phyloP scores from a whole-genome alignment of 306 rosid species.

The Neltuma alba region DNA sequence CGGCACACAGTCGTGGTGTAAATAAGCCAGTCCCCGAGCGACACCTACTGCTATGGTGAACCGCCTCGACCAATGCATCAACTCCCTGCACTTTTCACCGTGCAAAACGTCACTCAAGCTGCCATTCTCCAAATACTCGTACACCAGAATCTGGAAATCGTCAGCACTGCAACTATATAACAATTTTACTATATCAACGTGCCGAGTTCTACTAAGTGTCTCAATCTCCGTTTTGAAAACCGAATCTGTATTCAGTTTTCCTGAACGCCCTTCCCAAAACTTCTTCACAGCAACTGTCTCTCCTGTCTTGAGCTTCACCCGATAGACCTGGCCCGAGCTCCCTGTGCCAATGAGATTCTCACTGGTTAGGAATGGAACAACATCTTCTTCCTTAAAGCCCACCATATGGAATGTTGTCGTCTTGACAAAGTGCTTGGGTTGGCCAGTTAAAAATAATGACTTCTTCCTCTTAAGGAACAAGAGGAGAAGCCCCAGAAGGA shows the following conservation, averaged over 20 bases:
- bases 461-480: conserved; percentile 53
- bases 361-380: conserved; percentile 44
- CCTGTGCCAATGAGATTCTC: conserved; percentile 69
- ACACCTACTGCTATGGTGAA: conserved; percentile 60
- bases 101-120: conserved; percentile 56
- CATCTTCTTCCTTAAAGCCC: conserved; percentile 65
- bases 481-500: conserved; percentile 49
- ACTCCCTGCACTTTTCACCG: conserved; percentile 40
- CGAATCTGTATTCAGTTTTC: conserved; percentile 39
- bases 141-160: conserved; percentile 61
- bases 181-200: conserved; percentile 76
- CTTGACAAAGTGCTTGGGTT: conserved; percentile 42
- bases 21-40: conserved; percentile 18
- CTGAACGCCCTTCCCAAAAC: conserved; percentile 47
- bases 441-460: conserved; percentile 29
- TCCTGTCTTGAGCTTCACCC: conserved; percentile 62
- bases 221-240: conserved; percentile 75
- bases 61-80: conserved; percentile 44
- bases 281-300: conserved; percentile 73
- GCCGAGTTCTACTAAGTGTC: conserved; percentile 74
- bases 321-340: conserved; percentile 73
- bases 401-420: conserved; percentile 63
- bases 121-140: conserved; percentile 50
- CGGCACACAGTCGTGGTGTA: conserved; percentile 67
- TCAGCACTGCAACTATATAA: conserved; percentile 66